Evolutionary conservation across 768 basidiomycete genomes (phyloP).

Genomic region (Tremella yokohamensis): DNA sequence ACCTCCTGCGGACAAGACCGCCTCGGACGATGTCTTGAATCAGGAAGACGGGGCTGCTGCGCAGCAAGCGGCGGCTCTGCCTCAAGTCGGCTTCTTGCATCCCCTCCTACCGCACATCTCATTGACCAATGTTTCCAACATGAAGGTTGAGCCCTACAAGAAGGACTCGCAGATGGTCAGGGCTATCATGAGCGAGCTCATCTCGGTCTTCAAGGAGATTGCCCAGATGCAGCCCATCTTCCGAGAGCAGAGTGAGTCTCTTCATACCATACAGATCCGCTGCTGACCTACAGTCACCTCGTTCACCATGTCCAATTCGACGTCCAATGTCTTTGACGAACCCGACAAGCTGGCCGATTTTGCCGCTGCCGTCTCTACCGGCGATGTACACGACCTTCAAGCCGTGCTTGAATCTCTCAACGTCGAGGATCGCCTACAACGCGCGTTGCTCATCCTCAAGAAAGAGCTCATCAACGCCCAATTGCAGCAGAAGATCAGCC

Average conservation of each 20-base stretch:
- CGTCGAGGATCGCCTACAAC: conserved; percentile 83
- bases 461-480: conserved; percentile 98
- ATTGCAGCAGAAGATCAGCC: conserved; percentile 82
- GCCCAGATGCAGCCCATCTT: conserved; percentile 95
- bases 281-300: conserved; percentile 61
- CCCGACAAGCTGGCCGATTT: conserved; percentile 97
- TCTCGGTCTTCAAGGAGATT: conserved; percentile 97
- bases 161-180: conserved; percentile 85
- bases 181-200: conserved; percentile 93
- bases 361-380: conserved; percentile 88
- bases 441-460: conserved; percentile 87
- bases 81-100: conserved; percentile 44
- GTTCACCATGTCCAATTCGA: conserved; percentile 87
- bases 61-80: neutral
- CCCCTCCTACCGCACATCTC: conserved; percentile 77
- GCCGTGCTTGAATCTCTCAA: conserved; percentile 82
- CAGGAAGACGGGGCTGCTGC: conserved; percentile 1
- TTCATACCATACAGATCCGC: neutral
- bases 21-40: neutral
- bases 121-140: conserved; percentile 81
- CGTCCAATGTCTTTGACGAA: conserved; percentile 92
- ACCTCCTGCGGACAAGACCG: neutral
- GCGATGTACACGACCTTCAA: conserved; percentile 88
- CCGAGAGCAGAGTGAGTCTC: conserved; percentile 71
- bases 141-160: conserved; percentile 76